Base-by-base conservation (phyloP, 768 basidiomycete genomes). In the Mrakia gelida region DNA sequence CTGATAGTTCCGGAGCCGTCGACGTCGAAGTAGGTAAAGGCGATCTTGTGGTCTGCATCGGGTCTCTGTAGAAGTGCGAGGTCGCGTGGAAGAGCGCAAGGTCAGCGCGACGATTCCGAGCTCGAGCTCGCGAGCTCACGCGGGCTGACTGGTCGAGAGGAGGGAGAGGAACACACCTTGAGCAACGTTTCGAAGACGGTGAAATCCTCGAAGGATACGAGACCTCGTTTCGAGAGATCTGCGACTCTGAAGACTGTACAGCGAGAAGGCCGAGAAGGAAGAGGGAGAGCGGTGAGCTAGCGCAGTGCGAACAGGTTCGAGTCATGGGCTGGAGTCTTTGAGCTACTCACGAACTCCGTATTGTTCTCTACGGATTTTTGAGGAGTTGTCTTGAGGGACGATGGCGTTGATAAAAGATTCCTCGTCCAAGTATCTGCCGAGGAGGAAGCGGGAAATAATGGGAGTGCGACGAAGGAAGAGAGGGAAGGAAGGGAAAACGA, bases 11-110 rank as follows among this genome's bases (percentile, higher is more conserved):
- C 97, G n/a, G 93, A 92, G 79, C 90, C 88, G 84, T 98, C 94
- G 56, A 93, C 92, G 84, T 97, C 95, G 84, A 96, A 97, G 83
- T 93, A 95, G 83, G 92, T 91, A 87, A 96, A 96, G 28, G 95
- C 94, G 85, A 95, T 95, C 88, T 92, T 93, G 85, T 96, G 95
- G 84, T 98, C 95, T 43, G 96, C 96, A 84, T 98, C 96, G 28
- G 96, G 93, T 80, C 92, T 88, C 77, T 78, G 71, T 15, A 52
- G 1, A 16, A 45, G 15, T 16, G 59, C 15, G 6, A 71, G 23
- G 65, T 5, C 45, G 45, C 9, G 45, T 45, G 11, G 45, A 18
- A 15, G 62, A 74, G n/a, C 30, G 59, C 34, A 1, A 15, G 21
- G 52, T 28, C 38, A 54, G 34, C 9, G 18, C 23, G 30, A 15